Conservation (phyloP, 768 basidiomycete species). For the Grammothele lineata region DNA sequence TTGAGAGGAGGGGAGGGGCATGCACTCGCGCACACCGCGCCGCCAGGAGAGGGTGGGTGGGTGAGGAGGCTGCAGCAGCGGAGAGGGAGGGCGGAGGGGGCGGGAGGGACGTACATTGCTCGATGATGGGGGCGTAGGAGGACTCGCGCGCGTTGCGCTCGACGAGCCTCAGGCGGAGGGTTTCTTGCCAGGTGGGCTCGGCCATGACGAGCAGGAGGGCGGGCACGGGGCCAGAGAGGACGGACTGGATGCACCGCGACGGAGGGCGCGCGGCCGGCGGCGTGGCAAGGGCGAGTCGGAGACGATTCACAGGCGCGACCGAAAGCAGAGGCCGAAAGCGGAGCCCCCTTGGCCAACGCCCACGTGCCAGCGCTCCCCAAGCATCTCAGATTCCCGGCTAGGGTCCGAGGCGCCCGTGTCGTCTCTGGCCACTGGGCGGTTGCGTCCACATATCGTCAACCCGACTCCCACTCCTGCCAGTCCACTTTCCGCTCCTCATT, state of each 20-base stretch:
- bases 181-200: slow-evolving; percentile 83
- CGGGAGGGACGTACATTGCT: slow-evolving; percentile 70
- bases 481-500: slow-evolving; percentile 11
- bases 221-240: background rate
- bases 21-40: slow-evolving; percentile 3
- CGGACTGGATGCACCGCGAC: no score
- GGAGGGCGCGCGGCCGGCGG: slow-evolving; percentile 2
- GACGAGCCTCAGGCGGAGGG: slow-evolving; percentile 70
- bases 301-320: slow-evolving; percentile 4
- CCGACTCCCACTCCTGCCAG: slow-evolving; percentile 9
- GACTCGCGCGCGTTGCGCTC: slow-evolving; percentile 82
- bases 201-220: slow-evolving; percentile 47
- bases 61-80: no score
- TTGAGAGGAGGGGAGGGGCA: slow-evolving; percentile 1
- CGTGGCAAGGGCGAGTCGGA: slow-evolving; percentile 11
- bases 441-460: slow-evolving; percentile 8
- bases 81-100: background rate
- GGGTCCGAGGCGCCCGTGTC: slow-evolving; percentile 10
- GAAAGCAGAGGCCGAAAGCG: slow-evolving; percentile 3
- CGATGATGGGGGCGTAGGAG: slow-evolving; percentile 79
- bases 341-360: no score
- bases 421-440: slow-evolving; percentile 7
- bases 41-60: no score
- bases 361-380: background rate
- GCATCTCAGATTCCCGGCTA: slow-evolving; percentile 18